Evolutionary conservation across 441 rosid genomes (phyloP).

Genomic region (Pelargonium australe): DNA sequence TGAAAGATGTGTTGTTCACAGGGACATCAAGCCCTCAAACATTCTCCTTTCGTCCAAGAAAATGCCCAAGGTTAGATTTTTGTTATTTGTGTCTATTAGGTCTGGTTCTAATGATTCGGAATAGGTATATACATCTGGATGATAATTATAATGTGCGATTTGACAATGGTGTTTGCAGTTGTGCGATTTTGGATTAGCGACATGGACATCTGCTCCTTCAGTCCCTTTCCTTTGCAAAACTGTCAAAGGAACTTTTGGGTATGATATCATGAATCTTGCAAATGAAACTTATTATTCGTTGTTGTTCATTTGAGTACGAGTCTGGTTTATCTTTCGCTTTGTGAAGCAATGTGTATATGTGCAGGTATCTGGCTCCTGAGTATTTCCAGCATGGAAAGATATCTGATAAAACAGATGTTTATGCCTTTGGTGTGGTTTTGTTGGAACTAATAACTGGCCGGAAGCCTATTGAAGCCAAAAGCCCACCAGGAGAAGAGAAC

Average conservation of each 20-base stretch:
- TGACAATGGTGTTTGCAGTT: slow-evolving; percentile 40
- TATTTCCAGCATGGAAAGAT: slow-evolving; percentile 96
- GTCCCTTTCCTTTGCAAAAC: slow-evolving; percentile 96
- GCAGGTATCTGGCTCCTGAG: slow-evolving; percentile 92
- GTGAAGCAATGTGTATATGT: slow-evolving; percentile 2
- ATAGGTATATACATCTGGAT: not conserved
- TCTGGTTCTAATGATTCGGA: not conserved
- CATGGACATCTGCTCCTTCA: slow-evolving; percentile 96
- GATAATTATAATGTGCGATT: slow-evolving; percentile 1
- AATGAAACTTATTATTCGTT: no score
- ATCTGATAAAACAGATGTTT: slow-evolving; percentile 90
- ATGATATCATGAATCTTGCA: slow-evolving; percentile 18
- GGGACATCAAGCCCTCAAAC: slow-evolving; percentile 95
- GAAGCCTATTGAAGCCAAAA: slow-evolving; percentile 77
- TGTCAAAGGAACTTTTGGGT: slow-evolving; percentile 99
- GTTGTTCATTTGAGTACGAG: not conserved
- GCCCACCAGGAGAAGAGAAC: slow-evolving; percentile 83
- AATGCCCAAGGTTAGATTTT: slow-evolving; percentile 54
- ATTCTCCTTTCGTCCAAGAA: slow-evolving; percentile 94
- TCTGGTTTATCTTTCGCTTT: not conserved
- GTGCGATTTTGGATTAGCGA: slow-evolving; percentile 96
- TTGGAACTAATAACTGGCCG: slow-evolving; percentile 84
- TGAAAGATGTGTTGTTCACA: slow-evolving; percentile 91
- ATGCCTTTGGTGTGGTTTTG: slow-evolving; percentile 92
- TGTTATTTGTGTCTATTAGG: not conserved